A percentile compares a stretch with the other conserved stretches of the same genome.
phyloP scores from a whole-genome alignment of 2,329 filamentous ascomycete species.

The Tolypocladium sp. region DNA sequence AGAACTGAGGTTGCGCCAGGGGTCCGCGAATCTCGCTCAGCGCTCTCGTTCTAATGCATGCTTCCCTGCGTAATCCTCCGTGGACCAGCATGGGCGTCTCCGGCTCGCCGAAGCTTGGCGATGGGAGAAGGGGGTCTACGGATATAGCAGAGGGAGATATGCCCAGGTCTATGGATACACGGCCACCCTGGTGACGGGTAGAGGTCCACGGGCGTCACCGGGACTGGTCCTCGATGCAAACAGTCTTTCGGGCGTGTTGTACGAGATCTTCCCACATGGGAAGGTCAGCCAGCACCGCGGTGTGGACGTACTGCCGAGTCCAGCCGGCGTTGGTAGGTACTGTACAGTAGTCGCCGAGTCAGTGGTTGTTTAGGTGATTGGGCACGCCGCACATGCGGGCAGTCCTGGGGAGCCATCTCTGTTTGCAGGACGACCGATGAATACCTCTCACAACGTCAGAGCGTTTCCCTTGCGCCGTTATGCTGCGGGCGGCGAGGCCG shows the following conservation, averaged over 20 bases:
- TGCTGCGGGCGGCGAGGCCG: background rate
- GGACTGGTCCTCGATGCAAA: background rate
- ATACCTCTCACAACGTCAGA: background rate
- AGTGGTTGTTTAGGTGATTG: background rate
- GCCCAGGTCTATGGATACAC: background rate
- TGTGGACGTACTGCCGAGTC: background rate
- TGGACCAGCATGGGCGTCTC: background rate
- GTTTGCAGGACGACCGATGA: background rate
- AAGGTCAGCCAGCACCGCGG: background rate
- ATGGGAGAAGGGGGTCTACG: background rate
- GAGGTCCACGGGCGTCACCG: background rate
- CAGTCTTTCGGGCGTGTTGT: background rate
- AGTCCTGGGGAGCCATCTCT: background rate
- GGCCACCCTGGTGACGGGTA: background rate
- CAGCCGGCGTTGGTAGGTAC: background rate
- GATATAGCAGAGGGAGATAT: background rate
- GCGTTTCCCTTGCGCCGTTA: background rate
- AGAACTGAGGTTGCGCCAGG: background rate
- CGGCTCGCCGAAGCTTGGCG: background rate
- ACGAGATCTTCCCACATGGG: background rate
- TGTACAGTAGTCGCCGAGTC: background rate
- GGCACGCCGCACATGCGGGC: background rate
- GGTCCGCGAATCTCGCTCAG: background rate
- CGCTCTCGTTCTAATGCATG: background rate
- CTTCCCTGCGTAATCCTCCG: background rate